Evolutionary conservation across 148 eudicot genomes (phyloP), one percentile per base, ranked within the genome.

Genomic region (Rhododendron mucronatum): DNA sequence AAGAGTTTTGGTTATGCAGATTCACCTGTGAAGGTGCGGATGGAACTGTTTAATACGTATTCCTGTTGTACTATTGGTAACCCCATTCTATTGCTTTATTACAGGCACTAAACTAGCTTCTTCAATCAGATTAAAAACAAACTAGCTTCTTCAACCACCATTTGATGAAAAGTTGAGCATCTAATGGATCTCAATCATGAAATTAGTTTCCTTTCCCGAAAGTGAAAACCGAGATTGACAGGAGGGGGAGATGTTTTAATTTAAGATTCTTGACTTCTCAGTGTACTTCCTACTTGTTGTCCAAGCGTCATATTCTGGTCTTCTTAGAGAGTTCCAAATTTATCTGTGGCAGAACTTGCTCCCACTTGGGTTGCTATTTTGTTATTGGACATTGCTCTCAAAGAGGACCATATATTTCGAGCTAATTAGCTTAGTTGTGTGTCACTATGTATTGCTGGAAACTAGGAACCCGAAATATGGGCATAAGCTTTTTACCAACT

Each of bases 21-120:
- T 91, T 94, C 99, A 14, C 81, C 95, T 83, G 98, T 95, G 10
- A 90, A 95, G 98, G 97, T 95, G 26, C 37, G 77, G 44, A 79
- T 30, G 10, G 26, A 35, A 26, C 65, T 80, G 21, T 37, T 50
- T 51, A 26, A 1, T 50, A 80, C 23, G 16, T 80, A 21, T 78
- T 8, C 48, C 28, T 7, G 20, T 30, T 13, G 39, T 16, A 18
- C 5, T 51, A 3, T 26, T 50, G 39, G 35, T 14, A 37, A 12
- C 16, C 9, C 82, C 30, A 4, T 59, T 59, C 65, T 21, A 21
- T 16, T 11, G 4, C 51, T 13, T 37, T 80, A 7, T 80, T n/a
- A 11, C 21, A 48, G 63, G 30, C 9, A 51, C 82, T 51, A 12
- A 26, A 80, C 65, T 80, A 48, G 41, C 39, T 80, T 80, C n/a